phyloP scores from a whole-genome alignment of 306 rosid species.

The Pyrus bretschneideri region DNA sequence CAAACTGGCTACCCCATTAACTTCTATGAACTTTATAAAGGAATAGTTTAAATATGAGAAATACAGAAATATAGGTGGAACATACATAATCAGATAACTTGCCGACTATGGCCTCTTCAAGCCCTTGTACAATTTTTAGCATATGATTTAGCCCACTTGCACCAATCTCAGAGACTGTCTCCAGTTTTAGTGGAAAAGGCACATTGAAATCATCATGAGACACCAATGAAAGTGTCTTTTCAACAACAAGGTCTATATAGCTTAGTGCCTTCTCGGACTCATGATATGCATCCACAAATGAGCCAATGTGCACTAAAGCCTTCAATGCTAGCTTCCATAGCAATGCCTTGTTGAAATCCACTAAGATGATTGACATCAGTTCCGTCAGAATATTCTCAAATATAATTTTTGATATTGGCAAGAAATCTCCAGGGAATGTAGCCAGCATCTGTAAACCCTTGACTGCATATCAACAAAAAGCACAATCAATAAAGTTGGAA shows the following conservation, averaged over 20 bases:
- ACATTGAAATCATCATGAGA: slow-evolving; percentile 40
- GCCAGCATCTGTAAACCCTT: slow-evolving; percentile 78
- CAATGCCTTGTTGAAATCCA: slow-evolving; percentile 35
- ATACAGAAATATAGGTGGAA: slow-evolving; percentile 18
- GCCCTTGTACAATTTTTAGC: slow-evolving; percentile 62
- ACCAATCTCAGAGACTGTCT: slow-evolving; percentile 65
- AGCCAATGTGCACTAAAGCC: slow-evolving; percentile 67
- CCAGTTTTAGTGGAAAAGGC: slow-evolving; percentile 63
- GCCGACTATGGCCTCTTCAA: slow-evolving; percentile 51
- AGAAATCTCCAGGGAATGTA: slow-evolving; percentile 58
- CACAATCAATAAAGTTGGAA: slow-evolving; percentile 13
- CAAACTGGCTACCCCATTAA: slow-evolving; percentile 6
- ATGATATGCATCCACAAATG: slow-evolving; percentile 38
- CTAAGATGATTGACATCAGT: slow-evolving; percentile 60
- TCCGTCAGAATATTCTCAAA: slow-evolving; percentile 57
- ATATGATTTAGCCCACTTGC: slow-evolving; percentile 56
- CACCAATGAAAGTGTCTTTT: slow-evolving; percentile 46
- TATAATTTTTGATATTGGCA: slow-evolving; percentile 41
- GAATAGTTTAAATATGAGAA: slow-evolving; percentile 1
- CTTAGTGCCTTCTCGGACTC: slow-evolving; percentile 58
- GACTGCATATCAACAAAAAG: slow-evolving; percentile 44
- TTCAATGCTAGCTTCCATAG: slow-evolving; percentile 68
- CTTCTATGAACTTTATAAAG: slow-evolving; percentile 12
- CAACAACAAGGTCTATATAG: slow-evolving; percentile 51
- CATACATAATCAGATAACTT: slow-evolving; percentile 51